Base-by-base conservation (phyloP, 352 stramenopile species). In the Phytophthora sojae region DNA sequence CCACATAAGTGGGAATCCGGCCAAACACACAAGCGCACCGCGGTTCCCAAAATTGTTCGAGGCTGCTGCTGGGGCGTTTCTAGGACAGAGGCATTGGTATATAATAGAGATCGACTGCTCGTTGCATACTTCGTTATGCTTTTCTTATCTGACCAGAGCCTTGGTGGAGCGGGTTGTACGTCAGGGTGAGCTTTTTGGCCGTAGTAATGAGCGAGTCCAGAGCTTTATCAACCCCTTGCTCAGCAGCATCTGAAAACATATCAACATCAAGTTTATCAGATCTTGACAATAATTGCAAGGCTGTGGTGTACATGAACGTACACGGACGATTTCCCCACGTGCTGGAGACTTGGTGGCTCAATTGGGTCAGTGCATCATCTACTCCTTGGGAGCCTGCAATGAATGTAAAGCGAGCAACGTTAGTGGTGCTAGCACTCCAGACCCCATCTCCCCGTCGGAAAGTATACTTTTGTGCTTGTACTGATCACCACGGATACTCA, bases 121-220 rank as follows among this genome's bases (percentile, higher is more conserved):
- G 35, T 77, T 74, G 59, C 50, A 74, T 51, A 66, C 23, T 56
- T 61, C 25, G 29, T 71, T 59, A 64, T 47, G 51, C 26, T 68
- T 35, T 65, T 60, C 45, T 53, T 25, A 14, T 42, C 37, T 75
- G 26, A 11, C 58, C 26, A 42, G 54, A 12, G 55, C 37, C 56
- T 56, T 75, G 49, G n/a, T 60, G 23, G 5, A 50, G 37, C 9
- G 39, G 61, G 45, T 70, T 85, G 65, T 84, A 91, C 15, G 82
- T 80, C 64, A 88, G 37, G 17, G 74, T 76, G 29, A 93, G 78
- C 59, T 89, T 88, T 49, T 90, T 82, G 3, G 83, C 85, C 2
- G 79, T 91, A 4, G 83, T 80, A 45, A 91, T 76, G n/a, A 93
- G 80, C 44, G 80, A 80, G 32, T 87, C 79, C 26, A 91, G 64